These are phyloP conservation scores for Ogataea neopini DNA, from an alignment of 805 yeast species.

Conservation along the genomic window DNA sequence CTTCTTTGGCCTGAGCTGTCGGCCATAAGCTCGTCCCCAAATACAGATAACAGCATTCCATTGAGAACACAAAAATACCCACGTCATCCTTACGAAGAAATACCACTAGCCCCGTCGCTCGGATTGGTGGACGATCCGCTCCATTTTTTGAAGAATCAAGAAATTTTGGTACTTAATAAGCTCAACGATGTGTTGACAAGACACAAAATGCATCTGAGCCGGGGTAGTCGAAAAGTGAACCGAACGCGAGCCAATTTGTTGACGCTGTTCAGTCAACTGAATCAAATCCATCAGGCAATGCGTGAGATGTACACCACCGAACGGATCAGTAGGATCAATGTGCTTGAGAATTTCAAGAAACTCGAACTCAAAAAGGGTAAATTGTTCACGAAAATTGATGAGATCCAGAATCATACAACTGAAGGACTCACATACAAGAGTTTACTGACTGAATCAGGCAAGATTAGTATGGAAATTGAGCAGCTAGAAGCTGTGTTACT, in stretches of 20 bases:
- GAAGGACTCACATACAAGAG: conserved; percentile 44
- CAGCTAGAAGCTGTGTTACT: conserved; percentile 39
- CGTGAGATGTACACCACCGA: conserved; percentile 48
- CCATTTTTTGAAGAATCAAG: conserved; percentile 36
- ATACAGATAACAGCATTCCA: conserved; percentile 4
- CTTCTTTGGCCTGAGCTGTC: background rate
- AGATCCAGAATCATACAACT: conserved; percentile 40
- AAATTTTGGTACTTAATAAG: conserved; percentile 27
- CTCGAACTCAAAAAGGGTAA: conserved; percentile 44
- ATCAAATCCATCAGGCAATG: conserved; percentile 45
- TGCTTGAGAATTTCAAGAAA: conserved; percentile 34
- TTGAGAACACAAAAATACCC: background rate
- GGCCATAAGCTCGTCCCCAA: conserved; percentile 5
- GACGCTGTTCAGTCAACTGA: conserved; percentile 36
- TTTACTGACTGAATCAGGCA: conserved; percentile 36
- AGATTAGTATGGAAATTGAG: conserved; percentile 40
- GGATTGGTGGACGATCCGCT: conserved; percentile 33
- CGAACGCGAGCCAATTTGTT: conserved; percentile 34
- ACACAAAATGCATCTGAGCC: conserved; percentile 33
- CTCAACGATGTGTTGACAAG: conserved; percentile 25
- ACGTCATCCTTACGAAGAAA: background rate
- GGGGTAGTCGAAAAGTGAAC: conserved; percentile 38
- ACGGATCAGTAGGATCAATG: conserved; percentile 28
- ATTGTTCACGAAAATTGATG: conserved; percentile 38
- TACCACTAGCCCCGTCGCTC: conserved; percentile 22